phyloP scores from a whole-genome alignment of 2,329 filamentous ascomycete species.

The Dothistroma pini region DNA sequence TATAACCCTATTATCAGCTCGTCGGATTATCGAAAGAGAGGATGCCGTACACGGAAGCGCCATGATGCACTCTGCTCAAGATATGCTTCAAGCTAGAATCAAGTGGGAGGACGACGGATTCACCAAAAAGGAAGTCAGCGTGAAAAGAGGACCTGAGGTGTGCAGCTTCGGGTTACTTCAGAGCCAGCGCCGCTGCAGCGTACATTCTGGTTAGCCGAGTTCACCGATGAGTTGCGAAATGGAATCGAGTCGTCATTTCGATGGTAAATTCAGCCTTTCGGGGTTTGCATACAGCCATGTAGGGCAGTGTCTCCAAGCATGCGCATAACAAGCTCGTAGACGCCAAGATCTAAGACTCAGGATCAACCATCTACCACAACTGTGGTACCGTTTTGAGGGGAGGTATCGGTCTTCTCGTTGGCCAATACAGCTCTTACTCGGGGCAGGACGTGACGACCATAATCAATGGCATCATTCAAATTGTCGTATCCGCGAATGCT shows the following conservation, averaged over 20 bases:
- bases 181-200: not conserved
- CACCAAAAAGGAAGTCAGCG: not conserved
- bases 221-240: not conserved
- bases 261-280: no score
- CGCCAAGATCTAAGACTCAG: not conserved
- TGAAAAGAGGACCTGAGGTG: not conserved
- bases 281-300: no score
- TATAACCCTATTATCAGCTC: not conserved
- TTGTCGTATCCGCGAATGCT: slow-evolving; percentile 62
- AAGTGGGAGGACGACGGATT: not conserved
- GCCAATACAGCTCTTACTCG: slow-evolving; percentile 42
- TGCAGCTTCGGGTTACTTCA: not conserved
- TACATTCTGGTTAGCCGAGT: not conserved
- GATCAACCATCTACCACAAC: slow-evolving; percentile 5
- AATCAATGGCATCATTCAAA: slow-evolving; percentile 57
- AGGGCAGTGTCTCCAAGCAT: no score
- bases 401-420: slow-evolving; percentile 21
- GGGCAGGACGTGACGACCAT: slow-evolving; percentile 55
- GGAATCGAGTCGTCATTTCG: no score
- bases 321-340: no score
- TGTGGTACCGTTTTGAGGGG: not conserved
- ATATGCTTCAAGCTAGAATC: not conserved
- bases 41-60: not conserved
- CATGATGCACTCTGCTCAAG: not conserved
- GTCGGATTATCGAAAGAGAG: not conserved